phyloP scores from a whole-genome alignment of 169 alveolate genomes.

The Plasmodium knowlesi region DNA sequence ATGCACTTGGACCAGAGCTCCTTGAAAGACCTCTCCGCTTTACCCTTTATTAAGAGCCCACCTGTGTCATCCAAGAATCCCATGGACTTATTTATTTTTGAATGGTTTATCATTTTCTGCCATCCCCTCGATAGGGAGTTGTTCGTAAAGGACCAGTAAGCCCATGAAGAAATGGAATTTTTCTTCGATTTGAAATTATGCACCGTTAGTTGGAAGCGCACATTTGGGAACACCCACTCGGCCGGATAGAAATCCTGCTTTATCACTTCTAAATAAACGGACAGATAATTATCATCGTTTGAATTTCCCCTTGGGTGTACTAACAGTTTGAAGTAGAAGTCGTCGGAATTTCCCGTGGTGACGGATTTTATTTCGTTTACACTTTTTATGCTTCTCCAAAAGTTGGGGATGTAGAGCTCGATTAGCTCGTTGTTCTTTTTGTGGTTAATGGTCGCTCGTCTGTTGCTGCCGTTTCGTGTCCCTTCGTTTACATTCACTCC shows the following conservation, averaged over 20 bases:
- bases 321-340: constrained; percentile 88
- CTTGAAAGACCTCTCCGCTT: constrained; percentile 93
- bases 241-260: constrained; percentile 93
- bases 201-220: constrained; percentile 91
- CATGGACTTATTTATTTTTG: constrained; percentile 87
- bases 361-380: constrained; percentile 93
- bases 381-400: constrained; percentile 92
- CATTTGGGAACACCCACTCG: constrained; percentile 94
- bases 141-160: constrained; percentile 92
- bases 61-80: constrained; percentile 94
- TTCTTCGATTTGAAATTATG: constrained; percentile 90
- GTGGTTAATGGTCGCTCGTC: neutral
- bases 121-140: constrained; percentile 93
- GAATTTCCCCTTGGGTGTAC: constrained; percentile 93
- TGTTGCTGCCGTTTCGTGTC: neutral
- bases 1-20: constrained; percentile 90
- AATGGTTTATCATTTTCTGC: constrained; percentile 93
- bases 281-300: constrained; percentile 90
- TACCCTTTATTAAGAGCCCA: constrained; percentile 90
- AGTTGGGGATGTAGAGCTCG: constrained; percentile 90
- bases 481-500: neutral
- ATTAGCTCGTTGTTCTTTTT: constrained; percentile 43
- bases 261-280: constrained; percentile 92
- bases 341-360: constrained; percentile 90
- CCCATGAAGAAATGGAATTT: constrained; percentile 92